Conservation (phyloP, 2,329 filamentous ascomycete genomes). For the Alternaria viburni region DNA sequence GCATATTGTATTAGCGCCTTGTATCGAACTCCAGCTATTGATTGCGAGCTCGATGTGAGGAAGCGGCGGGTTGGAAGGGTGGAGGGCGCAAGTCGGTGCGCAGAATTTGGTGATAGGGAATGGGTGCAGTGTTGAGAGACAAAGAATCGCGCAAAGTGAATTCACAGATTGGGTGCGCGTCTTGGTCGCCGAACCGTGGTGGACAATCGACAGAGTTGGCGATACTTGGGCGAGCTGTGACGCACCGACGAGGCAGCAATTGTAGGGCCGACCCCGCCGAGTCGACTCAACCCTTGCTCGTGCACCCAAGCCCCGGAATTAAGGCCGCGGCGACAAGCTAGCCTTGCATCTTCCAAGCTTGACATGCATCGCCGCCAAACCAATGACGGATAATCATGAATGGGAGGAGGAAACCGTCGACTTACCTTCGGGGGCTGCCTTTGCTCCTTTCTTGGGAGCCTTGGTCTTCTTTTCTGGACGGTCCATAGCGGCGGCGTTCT, state of each 20-base stretch:
- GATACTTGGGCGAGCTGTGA: conserved; percentile 22
- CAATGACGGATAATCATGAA: neutral
- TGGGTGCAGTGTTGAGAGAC: neutral
- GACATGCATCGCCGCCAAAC: neutral
- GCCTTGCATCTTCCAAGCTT: neutral
- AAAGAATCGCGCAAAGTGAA: neutral
- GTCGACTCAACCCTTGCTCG: conserved; percentile 17
- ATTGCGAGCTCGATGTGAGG: neutral
- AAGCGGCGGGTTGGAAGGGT: conserved; percentile 7
- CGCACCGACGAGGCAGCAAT: conserved; percentile 26
- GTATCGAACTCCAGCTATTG: neutral
- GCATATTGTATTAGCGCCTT: conserved; percentile 48
- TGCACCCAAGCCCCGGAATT: conserved; percentile 13
- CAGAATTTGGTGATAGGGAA: neutral
- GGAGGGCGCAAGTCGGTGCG: neutral
- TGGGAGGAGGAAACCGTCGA: neutral
- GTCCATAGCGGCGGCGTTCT: neutral
- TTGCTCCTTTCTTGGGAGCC: conserved; percentile 2
- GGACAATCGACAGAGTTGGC: conserved; percentile 3
- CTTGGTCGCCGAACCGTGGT: conserved; percentile 3
- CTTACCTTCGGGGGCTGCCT: conserved; percentile 1
- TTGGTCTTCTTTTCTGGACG: conserved; percentile 8
- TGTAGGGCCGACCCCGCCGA: conserved; percentile 20
- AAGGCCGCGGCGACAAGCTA: conserved; percentile 10
- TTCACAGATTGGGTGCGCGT: neutral